Conservation (phyloP, 2,329 filamentous ascomycete genomes). For the Xylaria hypoxylon region DNA sequence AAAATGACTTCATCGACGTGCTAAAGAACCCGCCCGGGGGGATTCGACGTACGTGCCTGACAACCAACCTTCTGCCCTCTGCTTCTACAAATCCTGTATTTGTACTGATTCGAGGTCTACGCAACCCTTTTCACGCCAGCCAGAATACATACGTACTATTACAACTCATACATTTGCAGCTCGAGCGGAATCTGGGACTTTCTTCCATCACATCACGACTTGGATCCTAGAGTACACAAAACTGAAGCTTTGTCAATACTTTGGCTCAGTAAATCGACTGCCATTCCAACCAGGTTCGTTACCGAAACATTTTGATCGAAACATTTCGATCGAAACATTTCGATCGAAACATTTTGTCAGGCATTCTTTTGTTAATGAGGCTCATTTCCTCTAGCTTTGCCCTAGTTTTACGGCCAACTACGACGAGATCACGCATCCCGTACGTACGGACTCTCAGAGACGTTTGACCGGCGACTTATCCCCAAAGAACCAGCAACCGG, state of each 20-base stretch:
- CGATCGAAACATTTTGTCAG: too few relatives aligned
- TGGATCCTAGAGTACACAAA: background rate
- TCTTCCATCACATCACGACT: background rate
- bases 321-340: too few relatives aligned
- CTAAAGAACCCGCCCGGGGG: background rate
- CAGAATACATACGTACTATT: background rate
- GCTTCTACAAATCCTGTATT: background rate
- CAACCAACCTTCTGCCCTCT: too few relatives aligned
- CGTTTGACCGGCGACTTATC: background rate
- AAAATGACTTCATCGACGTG: conserved; percentile 39
- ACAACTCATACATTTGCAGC: background rate
- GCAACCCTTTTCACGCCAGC: background rate
- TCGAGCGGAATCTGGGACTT: background rate
- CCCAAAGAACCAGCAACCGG: background rate
- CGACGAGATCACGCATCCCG: conserved; percentile 11
- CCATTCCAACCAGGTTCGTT: background rate
- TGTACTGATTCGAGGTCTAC: background rate
- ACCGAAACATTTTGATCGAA: background rate
- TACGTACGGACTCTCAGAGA: background rate
- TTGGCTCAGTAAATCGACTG: background rate
- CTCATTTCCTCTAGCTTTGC: too few relatives aligned
- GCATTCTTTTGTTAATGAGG: background rate
- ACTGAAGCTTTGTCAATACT: background rate
- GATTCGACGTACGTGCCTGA: background rate
- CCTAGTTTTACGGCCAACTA: background rate